Conservation (phyloP, 495 filamentous ascomycete genomes). For the Penicillium lividum region DNA sequence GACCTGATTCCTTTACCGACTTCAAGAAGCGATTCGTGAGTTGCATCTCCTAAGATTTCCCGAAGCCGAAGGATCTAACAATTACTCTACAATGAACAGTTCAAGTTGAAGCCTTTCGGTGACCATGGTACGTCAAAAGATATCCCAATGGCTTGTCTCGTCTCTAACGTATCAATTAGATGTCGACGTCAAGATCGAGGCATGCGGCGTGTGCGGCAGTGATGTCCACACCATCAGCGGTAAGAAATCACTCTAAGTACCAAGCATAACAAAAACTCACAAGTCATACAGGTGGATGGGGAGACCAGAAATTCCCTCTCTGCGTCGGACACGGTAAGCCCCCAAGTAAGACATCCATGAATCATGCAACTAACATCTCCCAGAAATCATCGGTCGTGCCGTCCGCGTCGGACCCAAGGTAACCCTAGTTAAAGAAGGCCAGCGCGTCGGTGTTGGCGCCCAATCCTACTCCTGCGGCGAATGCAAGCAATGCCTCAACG, state of each 20-base stretch:
- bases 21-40: slow-evolving; percentile 67
- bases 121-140: slow-evolving; percentile 48
- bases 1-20: slow-evolving; percentile 56
- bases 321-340: slow-evolving; percentile 65
- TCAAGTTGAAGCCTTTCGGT: slow-evolving; percentile 76
- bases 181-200: slow-evolving; percentile 70
- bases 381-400: slow-evolving; percentile 70
- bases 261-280: background rate
- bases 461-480: slow-evolving; percentile 73
- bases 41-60: slow-evolving; percentile 5
- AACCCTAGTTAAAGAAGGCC: slow-evolving; percentile 66
- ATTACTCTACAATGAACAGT: slow-evolving; percentile 30
- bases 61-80: background rate
- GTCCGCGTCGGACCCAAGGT: slow-evolving; percentile 70
- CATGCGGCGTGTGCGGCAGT: slow-evolving; percentile 77
- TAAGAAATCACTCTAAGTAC: slow-evolving; percentile 12
- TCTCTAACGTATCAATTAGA: slow-evolving; percentile 42
- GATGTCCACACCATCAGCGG: slow-evolving; percentile 76
- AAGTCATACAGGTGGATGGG: slow-evolving; percentile 61
- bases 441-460: slow-evolving; percentile 78
- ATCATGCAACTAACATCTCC: background rate
- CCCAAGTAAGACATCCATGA: background rate
- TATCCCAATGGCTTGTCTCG: background rate
- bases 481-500: slow-evolving; percentile 66
- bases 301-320: slow-evolving; percentile 64